phyloP scores from a whole-genome alignment of 345 rosid genomes.

The Adansonia digitata region DNA sequence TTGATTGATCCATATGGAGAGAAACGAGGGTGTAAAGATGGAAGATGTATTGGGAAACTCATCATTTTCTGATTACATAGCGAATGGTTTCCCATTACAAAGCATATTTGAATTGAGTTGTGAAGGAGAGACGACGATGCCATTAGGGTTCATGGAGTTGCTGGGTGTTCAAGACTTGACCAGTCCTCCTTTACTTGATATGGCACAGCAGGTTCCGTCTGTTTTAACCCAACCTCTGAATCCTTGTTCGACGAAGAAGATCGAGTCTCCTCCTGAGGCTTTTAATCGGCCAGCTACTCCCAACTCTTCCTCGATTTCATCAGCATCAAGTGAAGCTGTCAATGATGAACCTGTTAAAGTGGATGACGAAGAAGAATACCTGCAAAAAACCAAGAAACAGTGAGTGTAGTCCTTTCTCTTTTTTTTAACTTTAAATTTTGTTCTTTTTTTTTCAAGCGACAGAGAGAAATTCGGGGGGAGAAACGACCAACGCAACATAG shows the following conservation, averaged over 20 bases:
- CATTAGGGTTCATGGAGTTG: slow-evolving; percentile 75
- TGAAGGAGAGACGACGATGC: slow-evolving; percentile 42
- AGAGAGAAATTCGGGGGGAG: not conserved
- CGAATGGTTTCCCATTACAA: slow-evolving; percentile 30
- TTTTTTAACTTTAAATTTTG: not conserved
- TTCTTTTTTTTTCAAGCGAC: not conserved
- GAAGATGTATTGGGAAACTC: slow-evolving; percentile 36
- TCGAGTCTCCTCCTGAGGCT: slow-evolving; percentile 37
- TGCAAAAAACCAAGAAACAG: slow-evolving; percentile 46
- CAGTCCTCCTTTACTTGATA: slow-evolving; percentile 39
- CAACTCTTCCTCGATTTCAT: slow-evolving; percentile 77
- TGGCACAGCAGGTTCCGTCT: slow-evolving; percentile 17
- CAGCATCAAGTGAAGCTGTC: slow-evolving; percentile 77
- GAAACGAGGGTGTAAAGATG: slow-evolving; percentile 28
- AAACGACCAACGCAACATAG: not conserved
- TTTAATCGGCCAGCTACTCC: slow-evolving; percentile 74
- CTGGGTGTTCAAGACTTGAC: slow-evolving; percentile 54
- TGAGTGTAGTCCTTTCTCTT: slow-evolving; percentile 28
- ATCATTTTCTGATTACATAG: slow-evolving; percentile 36
- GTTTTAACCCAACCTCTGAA: slow-evolving; percentile 23
- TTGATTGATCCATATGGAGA: slow-evolving; percentile 23
- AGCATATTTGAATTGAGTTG: slow-evolving; percentile 39
- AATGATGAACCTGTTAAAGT: slow-evolving; percentile 35
- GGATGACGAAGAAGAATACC: slow-evolving; percentile 40
- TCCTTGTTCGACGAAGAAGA: slow-evolving; percentile 26